phyloP scores from a whole-genome alignment of 352 stramenopile species.

The Phytophthora chlamydospora region DNA sequence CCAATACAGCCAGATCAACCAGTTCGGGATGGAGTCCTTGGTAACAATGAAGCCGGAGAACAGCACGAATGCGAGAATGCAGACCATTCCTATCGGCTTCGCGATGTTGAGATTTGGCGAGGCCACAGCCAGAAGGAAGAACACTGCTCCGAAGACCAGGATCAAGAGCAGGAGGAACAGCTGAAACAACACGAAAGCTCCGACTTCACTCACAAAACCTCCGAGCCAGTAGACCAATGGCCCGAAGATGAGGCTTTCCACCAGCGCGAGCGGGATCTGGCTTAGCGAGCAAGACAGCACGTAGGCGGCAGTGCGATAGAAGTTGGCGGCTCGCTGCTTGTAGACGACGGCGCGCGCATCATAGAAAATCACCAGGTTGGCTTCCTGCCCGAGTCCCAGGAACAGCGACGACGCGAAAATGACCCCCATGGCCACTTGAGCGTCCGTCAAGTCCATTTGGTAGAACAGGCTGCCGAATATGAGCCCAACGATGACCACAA shows the following conservation, averaged over 20 bases:
- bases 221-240: conserved; percentile 76
- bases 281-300: conserved; percentile 32
- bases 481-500: conserved; percentile 22
- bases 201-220: conserved; percentile 40
- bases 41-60: conserved; percentile 39
- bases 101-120: conserved; percentile 35
- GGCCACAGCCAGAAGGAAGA: conserved; percentile 29
- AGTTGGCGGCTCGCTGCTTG: conserved; percentile 67
- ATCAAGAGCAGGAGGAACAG: conserved; percentile 11
- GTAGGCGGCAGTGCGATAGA: conserved; percentile 21
- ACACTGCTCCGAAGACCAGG: conserved; percentile 5
- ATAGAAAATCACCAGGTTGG: conserved; percentile 64
- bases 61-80: conserved; percentile 32
- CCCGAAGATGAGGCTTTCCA: conserved; percentile 68
- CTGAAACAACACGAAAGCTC: conserved; percentile 11
- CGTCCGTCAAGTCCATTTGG: conserved; percentile 18
- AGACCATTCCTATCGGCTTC: conserved; percentile 38
- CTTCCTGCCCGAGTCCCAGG: conserved; percentile 50
- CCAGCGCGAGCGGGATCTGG: conserved; percentile 26
- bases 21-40: conserved; percentile 30
- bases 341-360: conserved; percentile 52
- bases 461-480: conserved; percentile 32
- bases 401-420: conserved; percentile 71
- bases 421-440: conserved; percentile 49
- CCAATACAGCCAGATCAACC: conserved; percentile 19